phyloP scores from a whole-genome alignment of 2,329 filamentous ascomycete species.

The Paradendryphiella salina region DNA sequence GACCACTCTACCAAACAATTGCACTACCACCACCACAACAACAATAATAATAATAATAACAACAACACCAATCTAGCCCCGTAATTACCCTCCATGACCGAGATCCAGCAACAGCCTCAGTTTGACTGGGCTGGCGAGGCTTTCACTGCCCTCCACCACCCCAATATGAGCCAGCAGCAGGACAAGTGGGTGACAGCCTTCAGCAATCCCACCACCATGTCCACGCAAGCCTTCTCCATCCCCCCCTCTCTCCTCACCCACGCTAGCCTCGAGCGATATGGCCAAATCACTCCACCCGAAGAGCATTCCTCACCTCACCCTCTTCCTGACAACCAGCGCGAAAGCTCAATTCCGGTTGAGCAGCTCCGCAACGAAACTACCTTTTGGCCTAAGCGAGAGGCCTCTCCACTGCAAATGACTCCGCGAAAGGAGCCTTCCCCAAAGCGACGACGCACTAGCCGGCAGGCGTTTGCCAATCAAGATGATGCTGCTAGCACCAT shows the following conservation, averaged over 20 bases:
- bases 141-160: conserved; percentile 31
- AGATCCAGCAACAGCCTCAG: conserved; percentile 21
- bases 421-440: conserved; percentile 13
- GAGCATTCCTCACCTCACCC: conserved; percentile 37
- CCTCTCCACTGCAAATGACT: conserved; percentile 11
- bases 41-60: neutral
- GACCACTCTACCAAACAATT: neutral
- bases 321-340: conserved; percentile 11
- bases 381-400: conserved; percentile 24
- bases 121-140: conserved; percentile 38
- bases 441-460: conserved; percentile 38
- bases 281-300: conserved; percentile 45
- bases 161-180: conserved; percentile 13
- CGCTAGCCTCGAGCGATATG: conserved; percentile 37
- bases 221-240: conserved; percentile 28
- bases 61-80: neutral
- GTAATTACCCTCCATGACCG: conserved; percentile 19
- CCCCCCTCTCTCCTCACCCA: conserved; percentile 37
- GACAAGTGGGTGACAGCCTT: conserved; percentile 32
- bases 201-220: conserved; percentile 11
- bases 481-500: neutral
- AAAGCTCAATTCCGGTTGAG: conserved; percentile 36
- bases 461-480: conserved; percentile 18
- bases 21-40: neutral
- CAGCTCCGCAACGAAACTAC: conserved; percentile 35